Percentiles rank a stretch among this genome's conserved stretches.
phyloP scores from a whole-genome alignment of 352 stramenopile species.

The Phytophthora pistaciae region DNA sequence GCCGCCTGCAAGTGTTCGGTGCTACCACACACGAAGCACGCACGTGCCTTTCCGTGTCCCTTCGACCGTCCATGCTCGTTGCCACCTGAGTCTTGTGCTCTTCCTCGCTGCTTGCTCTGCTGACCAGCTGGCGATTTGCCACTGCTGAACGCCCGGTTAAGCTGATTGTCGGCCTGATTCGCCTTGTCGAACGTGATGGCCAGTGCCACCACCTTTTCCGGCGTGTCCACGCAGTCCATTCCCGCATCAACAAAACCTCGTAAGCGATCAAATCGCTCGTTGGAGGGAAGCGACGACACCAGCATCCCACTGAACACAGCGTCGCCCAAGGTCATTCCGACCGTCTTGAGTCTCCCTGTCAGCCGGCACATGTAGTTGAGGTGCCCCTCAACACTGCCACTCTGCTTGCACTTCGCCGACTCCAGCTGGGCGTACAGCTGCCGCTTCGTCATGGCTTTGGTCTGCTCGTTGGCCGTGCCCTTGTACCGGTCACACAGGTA shows the following conservation, averaged over 20 bases:
- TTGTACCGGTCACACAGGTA: slow-evolving; percentile 3
- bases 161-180: slow-evolving; percentile 1
- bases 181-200: slow-evolving; percentile 24
- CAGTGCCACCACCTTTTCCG: slow-evolving; percentile 21
- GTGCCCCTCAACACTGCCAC: slow-evolving; percentile 14
- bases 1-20: too few relatives aligned
- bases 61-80: too few relatives aligned
- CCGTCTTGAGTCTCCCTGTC: slow-evolving; percentile 4
- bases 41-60: too few relatives aligned
- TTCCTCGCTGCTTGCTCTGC: neutral
- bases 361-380: slow-evolving; percentile 18
- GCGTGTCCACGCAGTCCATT: slow-evolving; percentile 9
- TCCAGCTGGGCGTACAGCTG: slow-evolving; percentile 18
- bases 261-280: slow-evolving; percentile 13
- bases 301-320: slow-evolving; percentile 3
- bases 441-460: slow-evolving; percentile 2
- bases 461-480: slow-evolving; percentile 8
- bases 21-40: too few relatives aligned
- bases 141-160: slow-evolving; percentile 3
- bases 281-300: slow-evolving; percentile 10
- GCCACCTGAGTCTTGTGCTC: too few relatives aligned
- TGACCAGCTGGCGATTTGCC: neutral
- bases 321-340: slow-evolving; percentile 14
- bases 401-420: slow-evolving; percentile 12
- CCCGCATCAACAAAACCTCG: slow-evolving; percentile 3